Base-by-base conservation (phyloP, 129 eudicot genomes). In the Sambucus nigra region DNA sequence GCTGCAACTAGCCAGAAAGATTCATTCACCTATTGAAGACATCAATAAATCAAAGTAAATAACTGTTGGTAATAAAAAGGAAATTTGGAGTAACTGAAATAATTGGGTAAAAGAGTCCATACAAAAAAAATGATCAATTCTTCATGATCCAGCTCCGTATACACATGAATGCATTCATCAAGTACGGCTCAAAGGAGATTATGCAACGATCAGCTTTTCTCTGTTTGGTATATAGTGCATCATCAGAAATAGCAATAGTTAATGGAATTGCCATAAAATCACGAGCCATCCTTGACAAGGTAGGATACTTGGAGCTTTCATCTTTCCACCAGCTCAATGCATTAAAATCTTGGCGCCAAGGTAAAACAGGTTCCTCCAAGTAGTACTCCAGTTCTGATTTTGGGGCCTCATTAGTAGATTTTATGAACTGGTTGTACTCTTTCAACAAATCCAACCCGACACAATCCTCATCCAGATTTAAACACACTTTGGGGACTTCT, bases 261-360 rank as follows among this genome's bases (percentile, higher is more conserved):
- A 65, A 5, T 4, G 70, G 70, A 11, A 65, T 24, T 7, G 63
- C 32, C 24, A 65, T 12, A 14, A 65, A 18, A 31, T 65, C 68
- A 1, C 68, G 57, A 42, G 74, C 68, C 68, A 69, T 51, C 33
- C 53, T 69, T 2, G 74, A 60, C 3, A 69, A 63, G 23, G 47
- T 44, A 1, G 74, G 74, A 26, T 69, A 60, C 55, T 69, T 69
- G 26, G 57, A 15, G 16, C 52, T 56, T 28, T 42, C 59, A 13
- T 47, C 25, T 51, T 31, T 69, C 74, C 74, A 69, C 74, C 74
- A 69, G 8, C 32, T 51, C 23, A 69, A 19, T 12, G 57, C 53
- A 32, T 40, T 57, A 15, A 69, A 60, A 32, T 69, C 62, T 25
- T 51, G 35, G 1, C 39, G 21, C 49, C 74, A 40, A 18, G 67